Conservation (phyloP, 2,329 filamentous ascomycete species). For the Neonectria sp. region DNA sequence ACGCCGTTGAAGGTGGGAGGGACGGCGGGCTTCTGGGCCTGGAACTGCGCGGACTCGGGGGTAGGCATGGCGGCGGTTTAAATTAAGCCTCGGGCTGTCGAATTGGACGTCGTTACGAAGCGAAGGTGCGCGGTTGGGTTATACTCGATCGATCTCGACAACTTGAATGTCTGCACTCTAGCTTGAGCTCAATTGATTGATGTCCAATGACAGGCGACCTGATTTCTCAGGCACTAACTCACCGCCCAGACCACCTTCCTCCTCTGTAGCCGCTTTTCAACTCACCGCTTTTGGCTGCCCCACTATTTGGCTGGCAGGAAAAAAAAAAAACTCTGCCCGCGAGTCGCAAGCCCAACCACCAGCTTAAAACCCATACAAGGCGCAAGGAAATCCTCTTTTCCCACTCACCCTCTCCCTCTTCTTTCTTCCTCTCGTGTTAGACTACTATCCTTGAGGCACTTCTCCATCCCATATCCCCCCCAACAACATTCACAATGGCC, state of each 20-base stretch:
- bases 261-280: not conserved
- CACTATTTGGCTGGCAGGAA: conserved; percentile 54
- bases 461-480: conserved; percentile 29
- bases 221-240: conserved; percentile 49
- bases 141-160: conserved; percentile 44
- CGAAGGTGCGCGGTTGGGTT: conserved; percentile 37
- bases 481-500: conserved; percentile 67
- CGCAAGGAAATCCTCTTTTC: conserved; percentile 29
- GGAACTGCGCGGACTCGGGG: conserved; percentile 85
- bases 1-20: conserved; percentile 89
- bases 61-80: conserved; percentile 76
- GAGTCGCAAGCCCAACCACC: conserved; percentile 43
- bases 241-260: conserved; percentile 41
- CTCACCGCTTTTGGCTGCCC: conserved; percentile 55
- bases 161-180: conserved; percentile 41
- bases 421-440: conserved; percentile 34
- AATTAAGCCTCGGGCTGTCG: conserved; percentile 31
- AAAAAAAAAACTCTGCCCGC: conserved; percentile 48
- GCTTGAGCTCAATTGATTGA: conserved; percentile 48
- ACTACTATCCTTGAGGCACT: conserved; percentile 23
- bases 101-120: conserved; percentile 32
- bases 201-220: conserved; percentile 48
- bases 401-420: conserved; percentile 39
- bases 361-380: conserved; percentile 41
- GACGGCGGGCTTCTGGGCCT: conserved; percentile 87